Evolutionary conservation across 2,329 filamentous ascomycete species (phyloP).

Genomic region (Penicillium sp.): DNA sequence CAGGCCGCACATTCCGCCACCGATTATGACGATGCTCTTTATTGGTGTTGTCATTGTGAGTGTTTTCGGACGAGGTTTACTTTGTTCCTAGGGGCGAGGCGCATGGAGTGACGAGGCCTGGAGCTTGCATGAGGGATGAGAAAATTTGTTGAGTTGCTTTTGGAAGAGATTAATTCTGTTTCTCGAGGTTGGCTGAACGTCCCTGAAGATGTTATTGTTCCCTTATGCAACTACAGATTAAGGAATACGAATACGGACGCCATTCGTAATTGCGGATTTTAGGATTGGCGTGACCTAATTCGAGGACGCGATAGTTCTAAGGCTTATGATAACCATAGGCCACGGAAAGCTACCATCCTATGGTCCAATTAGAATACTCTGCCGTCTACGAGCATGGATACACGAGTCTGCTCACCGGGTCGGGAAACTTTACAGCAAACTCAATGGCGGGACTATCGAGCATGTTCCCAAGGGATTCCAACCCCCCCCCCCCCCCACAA

Average conservation of each 20-base stretch:
- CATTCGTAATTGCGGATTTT: not conserved
- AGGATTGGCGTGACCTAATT: not conserved
- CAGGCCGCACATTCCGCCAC: constrained; percentile 8
- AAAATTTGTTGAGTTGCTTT: not conserved
- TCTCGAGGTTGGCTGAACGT: not conserved
- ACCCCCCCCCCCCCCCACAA: too few relatives aligned
- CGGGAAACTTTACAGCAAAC: not conserved
- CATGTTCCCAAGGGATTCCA: too few relatives aligned
- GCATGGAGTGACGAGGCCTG: too few relatives aligned
- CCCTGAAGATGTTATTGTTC: not conserved
- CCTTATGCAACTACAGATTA: not conserved
- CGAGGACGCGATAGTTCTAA: not conserved
- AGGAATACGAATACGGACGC: not conserved
- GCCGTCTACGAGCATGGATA: too few relatives aligned
- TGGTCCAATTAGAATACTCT: not conserved
- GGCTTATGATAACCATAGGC: not conserved
- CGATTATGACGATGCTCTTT: constrained; percentile 5
- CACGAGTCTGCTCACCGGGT: not conserved
- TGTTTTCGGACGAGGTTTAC: not conserved
- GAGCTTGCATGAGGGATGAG: not conserved
- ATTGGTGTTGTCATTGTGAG: not conserved
- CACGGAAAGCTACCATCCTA: not conserved
- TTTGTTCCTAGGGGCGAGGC: not conserved
- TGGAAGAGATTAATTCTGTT: not conserved
- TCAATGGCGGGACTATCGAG: not conserved